Conservation (phyloP, 441 rosid genomes). For the Melastoma candidum region DNA sequence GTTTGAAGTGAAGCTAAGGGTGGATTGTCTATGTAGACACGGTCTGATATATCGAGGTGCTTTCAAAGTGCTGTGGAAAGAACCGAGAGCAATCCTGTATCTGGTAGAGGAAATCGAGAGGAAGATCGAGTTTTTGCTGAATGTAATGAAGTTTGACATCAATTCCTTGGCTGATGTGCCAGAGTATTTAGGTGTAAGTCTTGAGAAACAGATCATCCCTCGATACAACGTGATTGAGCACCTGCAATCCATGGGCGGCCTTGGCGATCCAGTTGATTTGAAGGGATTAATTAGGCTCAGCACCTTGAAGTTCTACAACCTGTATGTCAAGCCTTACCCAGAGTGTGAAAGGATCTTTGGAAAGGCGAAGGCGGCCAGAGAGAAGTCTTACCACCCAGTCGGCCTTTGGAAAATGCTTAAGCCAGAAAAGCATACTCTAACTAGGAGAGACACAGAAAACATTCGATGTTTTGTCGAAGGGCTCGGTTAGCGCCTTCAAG, state of each 20-base stretch:
- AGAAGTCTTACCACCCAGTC: conserved; percentile 28
- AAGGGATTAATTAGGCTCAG: conserved; percentile 57
- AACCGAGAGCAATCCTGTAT: conserved; percentile 57
- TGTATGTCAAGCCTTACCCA: conserved; percentile 78
- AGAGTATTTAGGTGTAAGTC: conserved; percentile 59
- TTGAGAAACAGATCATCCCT: conserved; percentile 66
- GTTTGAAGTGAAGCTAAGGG: conserved; percentile 53
- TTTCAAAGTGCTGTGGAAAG: conserved; percentile 64
- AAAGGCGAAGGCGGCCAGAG: conserved; percentile 31
- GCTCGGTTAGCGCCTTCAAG: background rate
- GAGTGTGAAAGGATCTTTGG: conserved; percentile 64
- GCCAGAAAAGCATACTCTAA: conserved; percentile 32
- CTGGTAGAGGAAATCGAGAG: conserved; percentile 46
- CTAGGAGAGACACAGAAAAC: conserved; percentile 46
- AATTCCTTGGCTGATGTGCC: conserved; percentile 59
- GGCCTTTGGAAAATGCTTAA: conserved; percentile 69
- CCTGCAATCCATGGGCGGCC: conserved; percentile 50
- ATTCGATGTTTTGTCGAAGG: conserved; percentile 46
- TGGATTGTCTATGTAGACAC: conserved; percentile 59
- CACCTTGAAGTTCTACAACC: conserved; percentile 59
- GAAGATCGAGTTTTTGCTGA: conserved; percentile 54
- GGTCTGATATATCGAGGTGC: conserved; percentile 72
- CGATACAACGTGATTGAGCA: conserved; percentile 54
- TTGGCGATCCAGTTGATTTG: conserved; percentile 54
- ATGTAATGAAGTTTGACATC: conserved; percentile 33